These are phyloP conservation scores for Tetrahymena malaccensis DNA, from an alignment of 73 alveolate genomes.

Conservation along the genomic window DNA sequence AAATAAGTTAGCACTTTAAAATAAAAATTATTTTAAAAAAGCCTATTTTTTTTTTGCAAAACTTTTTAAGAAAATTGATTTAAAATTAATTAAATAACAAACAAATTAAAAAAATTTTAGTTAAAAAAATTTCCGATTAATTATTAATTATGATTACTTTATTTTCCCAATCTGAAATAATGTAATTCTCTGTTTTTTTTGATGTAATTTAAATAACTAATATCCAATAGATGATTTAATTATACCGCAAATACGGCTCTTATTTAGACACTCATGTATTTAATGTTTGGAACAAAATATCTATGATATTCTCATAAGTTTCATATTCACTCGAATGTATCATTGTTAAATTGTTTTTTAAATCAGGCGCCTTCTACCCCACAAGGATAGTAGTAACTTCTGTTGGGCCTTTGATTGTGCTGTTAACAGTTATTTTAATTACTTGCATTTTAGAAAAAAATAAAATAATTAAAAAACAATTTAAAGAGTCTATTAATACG, in stretches of 20 bases:
- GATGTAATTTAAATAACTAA: background rate
- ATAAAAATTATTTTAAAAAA: too few species aligned
- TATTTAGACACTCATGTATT: background rate
- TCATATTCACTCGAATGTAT: background rate
- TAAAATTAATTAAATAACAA: too few species aligned
- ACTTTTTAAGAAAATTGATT: too few species aligned
- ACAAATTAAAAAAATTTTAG: too few species aligned
- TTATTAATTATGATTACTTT: background rate
- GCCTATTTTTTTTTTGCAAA: background rate
- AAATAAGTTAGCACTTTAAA: background rate
- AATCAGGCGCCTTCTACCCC: background rate
- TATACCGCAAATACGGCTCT: background rate
- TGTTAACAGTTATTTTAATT: background rate
- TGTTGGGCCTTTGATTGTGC: background rate
- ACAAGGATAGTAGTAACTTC: background rate
- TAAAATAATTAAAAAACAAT: background rate
- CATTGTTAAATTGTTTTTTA: background rate
- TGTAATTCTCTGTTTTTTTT: background rate
- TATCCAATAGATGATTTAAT: background rate
- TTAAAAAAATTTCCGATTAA: background rate
- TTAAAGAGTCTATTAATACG: background rate
- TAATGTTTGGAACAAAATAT: background rate
- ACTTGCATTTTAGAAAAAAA: background rate
- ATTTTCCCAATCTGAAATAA: background rate
- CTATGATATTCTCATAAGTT: background rate